Percentiles rank a stretch among this genome's conserved stretches.
These are phyloP conservation scores for Hymenotorrendiella dingleyae DNA, from an alignment of 2,329 filamentous ascomycete species.

Conservation along the genomic window DNA sequence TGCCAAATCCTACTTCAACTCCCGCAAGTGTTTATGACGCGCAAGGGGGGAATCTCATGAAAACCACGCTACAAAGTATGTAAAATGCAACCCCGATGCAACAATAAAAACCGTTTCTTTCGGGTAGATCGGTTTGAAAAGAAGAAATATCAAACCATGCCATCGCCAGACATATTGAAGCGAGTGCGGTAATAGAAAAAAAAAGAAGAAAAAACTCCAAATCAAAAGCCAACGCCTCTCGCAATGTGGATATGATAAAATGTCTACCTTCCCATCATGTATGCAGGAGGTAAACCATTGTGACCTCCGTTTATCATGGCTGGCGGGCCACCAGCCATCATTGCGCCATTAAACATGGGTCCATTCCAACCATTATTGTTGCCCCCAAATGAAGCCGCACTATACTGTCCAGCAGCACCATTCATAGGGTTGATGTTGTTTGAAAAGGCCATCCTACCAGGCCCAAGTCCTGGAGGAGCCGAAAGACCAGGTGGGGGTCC, in stretches of 20 bases:
- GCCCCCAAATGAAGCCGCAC: constrained; percentile 19
- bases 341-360: constrained; percentile 22
- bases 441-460: constrained; percentile 25
- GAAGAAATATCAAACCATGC: constrained; percentile 17
- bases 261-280: constrained; percentile 33
- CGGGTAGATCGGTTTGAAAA: constrained; percentile 19
- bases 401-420: constrained; percentile 20
- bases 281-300: constrained; percentile 29
- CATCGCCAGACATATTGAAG: constrained; percentile 11
- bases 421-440: constrained; percentile 21
- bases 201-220: constrained; percentile 12
- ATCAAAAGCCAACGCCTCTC: constrained; percentile 16
- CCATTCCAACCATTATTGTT: constrained; percentile 26
- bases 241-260: constrained; percentile 12
- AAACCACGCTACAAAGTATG: constrained; percentile 29
- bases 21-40: constrained; percentile 28
- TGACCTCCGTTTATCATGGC: constrained; percentile 27
- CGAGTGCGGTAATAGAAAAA: constrained; percentile 15
- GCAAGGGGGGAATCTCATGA: constrained; percentile 30
- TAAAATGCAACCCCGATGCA: constrained; percentile 28
- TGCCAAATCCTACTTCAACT: constrained; percentile 27
- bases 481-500: constrained; percentile 75
- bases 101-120: constrained; percentile 23
- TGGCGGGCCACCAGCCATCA: constrained; percentile 27
- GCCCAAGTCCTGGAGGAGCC: constrained; percentile 64